Evolutionary conservation across 768 basidiomycete species (phyloP), one percentile per base, ranked within the genome.

Genomic region (Hemileccinum impolitum): DNA sequence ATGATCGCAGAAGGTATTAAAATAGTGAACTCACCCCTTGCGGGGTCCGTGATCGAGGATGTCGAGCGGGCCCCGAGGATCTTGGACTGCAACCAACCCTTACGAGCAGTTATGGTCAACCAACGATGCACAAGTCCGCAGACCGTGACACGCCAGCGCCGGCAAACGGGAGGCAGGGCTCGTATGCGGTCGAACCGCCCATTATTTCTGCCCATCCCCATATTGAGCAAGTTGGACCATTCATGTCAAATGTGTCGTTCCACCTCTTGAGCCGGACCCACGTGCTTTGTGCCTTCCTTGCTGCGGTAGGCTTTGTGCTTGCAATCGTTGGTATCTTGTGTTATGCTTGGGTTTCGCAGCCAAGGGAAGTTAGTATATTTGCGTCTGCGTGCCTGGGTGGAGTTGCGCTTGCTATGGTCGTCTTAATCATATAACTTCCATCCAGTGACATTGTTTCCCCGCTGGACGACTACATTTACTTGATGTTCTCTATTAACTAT

Each of bases 221-320:
- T 45, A 53, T 83, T 8, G 77, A 77, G 42, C 74, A 74, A 52
- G 74, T 79, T 18, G 78, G 78, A 9, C 73, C 70, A 5, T 78
- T 80, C 60, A 61, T 60, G 52, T 25, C 58, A 21, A 70, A 21
- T 66, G 76, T 43, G 69, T 69, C 66, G 10, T 59, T 57, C 9
- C 73, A 77, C 51, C 62, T 84, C 21, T 70, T 84, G 31, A 72
- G 71, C 44, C 71, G 75, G 17, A 74, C 71, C 28, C 80, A 82
- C 47, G 52, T 68, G 21, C 62, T 82, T 5, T 80, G 77, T 53
- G 74, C 82, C 45, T 52, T 64, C 48, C 58, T 79, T 6, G 67
- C 81, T 12, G 63, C 69, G 8, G 34, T 70, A 26, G 81, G 81
- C 18, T 84, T 83, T 55, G 54, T 70, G 11, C 66, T 83, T 15